phyloP scores from a whole-genome alignment of 148 eudicot species.

The Agrostemma githago region DNA sequence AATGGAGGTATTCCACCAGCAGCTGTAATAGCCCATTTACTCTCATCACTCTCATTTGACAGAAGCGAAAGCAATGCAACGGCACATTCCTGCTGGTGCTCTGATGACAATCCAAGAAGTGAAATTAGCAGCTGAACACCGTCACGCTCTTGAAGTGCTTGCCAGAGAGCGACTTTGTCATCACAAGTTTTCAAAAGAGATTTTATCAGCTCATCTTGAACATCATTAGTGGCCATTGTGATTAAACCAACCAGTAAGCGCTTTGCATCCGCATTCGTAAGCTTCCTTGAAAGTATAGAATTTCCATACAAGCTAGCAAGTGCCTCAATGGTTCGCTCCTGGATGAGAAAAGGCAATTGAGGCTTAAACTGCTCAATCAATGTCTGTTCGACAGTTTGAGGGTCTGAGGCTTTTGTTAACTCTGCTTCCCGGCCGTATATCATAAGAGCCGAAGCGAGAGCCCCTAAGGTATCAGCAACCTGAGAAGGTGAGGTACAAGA shows the following conservation, averaged over 20 bases:
- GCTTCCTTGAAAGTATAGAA: slow-evolving; percentile 64
- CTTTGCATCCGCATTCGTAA: slow-evolving; percentile 85
- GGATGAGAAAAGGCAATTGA: slow-evolving; percentile 66
- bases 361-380: slow-evolving; percentile 80
- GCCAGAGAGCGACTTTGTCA: slow-evolving; percentile 81
- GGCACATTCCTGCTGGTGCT: slow-evolving; percentile 98
- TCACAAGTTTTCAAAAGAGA: slow-evolving; percentile 78
- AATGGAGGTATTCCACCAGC: slow-evolving; percentile 99
- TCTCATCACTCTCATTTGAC: slow-evolving; percentile 90
- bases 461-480: slow-evolving; percentile 93
- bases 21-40: slow-evolving; percentile 99
- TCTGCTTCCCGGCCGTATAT: slow-evolving; percentile 86
- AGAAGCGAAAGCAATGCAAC: slow-evolving; percentile 91
- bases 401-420: slow-evolving; percentile 65
- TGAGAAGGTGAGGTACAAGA: slow-evolving; percentile 87
- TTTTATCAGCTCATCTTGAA: slow-evolving; percentile 84
- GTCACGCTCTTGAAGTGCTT: slow-evolving; percentile 94
- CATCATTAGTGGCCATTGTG: slow-evolving; percentile 90
- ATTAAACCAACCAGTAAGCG: slow-evolving; percentile 91
- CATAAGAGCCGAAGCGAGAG: slow-evolving; percentile 97
- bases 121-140: slow-evolving; percentile 96
- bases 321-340: slow-evolving; percentile 95
- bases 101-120: slow-evolving; percentile 97
- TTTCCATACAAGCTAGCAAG: slow-evolving; percentile 97
- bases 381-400: slow-evolving; percentile 71